Evolutionary conservation across 805 yeast genomes (phyloP), one percentile per base, ranked within the genome.

Genomic region (Candida corydali): DNA sequence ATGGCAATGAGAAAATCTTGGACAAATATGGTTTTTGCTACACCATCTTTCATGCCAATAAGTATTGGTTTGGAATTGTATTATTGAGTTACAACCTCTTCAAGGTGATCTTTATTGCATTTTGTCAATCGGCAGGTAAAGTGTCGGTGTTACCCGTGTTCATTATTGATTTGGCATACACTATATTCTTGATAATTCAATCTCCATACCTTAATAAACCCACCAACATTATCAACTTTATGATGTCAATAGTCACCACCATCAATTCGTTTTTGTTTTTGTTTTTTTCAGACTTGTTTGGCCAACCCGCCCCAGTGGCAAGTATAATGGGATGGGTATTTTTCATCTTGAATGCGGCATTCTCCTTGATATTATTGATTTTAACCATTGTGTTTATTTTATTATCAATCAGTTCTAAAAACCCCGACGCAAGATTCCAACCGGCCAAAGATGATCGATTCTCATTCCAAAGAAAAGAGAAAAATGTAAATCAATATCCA

Each of bases 251-350:
- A 9, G 88, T 89, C 17, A 76, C 74, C 23, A 75, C 86, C 5
- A 45, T 87, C 39, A 89, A 89, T 61, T 85, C 96, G 23, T 80
- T 87, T 59, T 70, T 89, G 44, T 89, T 86, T 65, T 55, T 86
- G 45, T 89, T 89, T 68, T 89, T 87, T 55, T 85, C 95, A 3
- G 81, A 83, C 52, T 64, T 89, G 44, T 87, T 85, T 62, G 80
- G 82, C 34, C 96, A 88, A 63, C 80, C 86, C 7, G 80, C 79
- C 15, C 74, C 76, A 7, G 96, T 86, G 9, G 68, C 80, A 10
- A 81, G 95, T 1, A 76, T 89, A 38, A 86, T 89, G 95, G 97
- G 94, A 1, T 83, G 95, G 78, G 71, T 89, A 2, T 89, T 86
- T 63, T 89, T 89, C 58, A 72, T 89, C 39, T 59, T 89, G 57